Evolutionary conservation across 768 basidiomycete species (phyloP).

Genomic region (Antrodiella citrinella): DNA sequence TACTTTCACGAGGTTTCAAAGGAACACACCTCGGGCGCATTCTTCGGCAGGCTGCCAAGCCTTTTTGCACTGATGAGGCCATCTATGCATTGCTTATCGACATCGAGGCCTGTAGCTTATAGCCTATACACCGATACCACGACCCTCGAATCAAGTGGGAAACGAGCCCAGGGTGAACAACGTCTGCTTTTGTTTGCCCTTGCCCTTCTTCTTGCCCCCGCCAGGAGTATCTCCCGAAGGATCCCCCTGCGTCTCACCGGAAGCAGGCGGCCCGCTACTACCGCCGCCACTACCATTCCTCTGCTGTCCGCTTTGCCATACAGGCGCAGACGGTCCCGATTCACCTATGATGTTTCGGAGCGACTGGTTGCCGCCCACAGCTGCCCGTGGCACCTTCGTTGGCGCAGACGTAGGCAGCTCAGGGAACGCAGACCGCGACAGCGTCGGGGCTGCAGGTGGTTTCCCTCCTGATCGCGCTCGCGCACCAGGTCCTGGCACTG

Average conservation of each 20-base stretch:
- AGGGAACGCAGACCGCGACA: conserved; percentile 58
- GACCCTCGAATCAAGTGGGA: too few relatives aligned
- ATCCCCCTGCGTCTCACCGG: conserved; percentile 7
- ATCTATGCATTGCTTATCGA: too few relatives aligned
- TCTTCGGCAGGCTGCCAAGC: too few relatives aligned
- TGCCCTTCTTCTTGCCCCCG: conserved; percentile 62
- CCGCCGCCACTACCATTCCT: conserved; percentile 9
- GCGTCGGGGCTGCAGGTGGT: conserved; percentile 28
- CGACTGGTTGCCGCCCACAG: conserved; percentile 55
- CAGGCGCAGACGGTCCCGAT: conserved; percentile 24
- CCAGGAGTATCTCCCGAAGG: conserved; percentile 11
- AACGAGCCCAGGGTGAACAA: conserved; percentile 60
- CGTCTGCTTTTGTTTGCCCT: conserved; percentile 80
- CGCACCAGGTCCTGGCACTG: conserved; percentile 19
- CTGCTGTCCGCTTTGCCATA: conserved; percentile 20
- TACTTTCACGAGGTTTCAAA: too few relatives aligned
- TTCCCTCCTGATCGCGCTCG: not conserved
- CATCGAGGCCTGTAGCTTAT: too few relatives aligned
- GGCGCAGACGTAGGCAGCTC: conserved; percentile 46
- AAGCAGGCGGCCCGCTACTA: not conserved
- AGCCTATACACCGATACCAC: too few relatives aligned
- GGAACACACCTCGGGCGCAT: too few relatives aligned
- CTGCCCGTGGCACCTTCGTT: conserved; percentile 32
- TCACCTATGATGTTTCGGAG: conserved; percentile 59
- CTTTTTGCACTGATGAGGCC: too few relatives aligned